These are phyloP conservation scores for Diospyros kaki DNA, from an alignment of 148 eudicot species.

Conservation along the genomic window DNA sequence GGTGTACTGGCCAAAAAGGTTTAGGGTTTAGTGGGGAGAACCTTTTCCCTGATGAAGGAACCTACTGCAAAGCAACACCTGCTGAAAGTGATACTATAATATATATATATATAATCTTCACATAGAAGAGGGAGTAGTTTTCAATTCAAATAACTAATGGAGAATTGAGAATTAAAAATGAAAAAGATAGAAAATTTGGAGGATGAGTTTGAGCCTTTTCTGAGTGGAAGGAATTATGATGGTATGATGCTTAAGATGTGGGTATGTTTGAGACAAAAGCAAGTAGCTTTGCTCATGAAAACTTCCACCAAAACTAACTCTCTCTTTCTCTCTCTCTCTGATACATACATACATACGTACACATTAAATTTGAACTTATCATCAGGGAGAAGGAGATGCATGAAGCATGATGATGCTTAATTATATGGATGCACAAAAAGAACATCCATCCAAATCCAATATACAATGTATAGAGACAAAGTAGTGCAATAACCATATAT, in stretches of 20 bases:
- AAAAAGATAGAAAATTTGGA: not conserved
- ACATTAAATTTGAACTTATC: too few species aligned
- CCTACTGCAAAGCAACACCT: constrained; percentile 12
- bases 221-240: constrained; percentile 16
- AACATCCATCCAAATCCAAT: too few species aligned
- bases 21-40: constrained; percentile 12
- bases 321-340: not conserved
- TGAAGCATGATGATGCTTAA: too few species aligned
- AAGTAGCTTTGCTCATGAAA: constrained; percentile 9
- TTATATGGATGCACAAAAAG: too few species aligned
- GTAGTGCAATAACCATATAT: too few species aligned
- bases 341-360: too few species aligned
- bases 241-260: constrained; percentile 10
- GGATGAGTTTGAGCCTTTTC: not conserved
- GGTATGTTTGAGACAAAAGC: constrained; percentile 10
- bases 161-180: not conserved
- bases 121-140: not conserved
- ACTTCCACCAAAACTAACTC: not conserved
- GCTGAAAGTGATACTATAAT: constrained; percentile 6
- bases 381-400: too few species aligned
- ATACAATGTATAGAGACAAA: too few species aligned
- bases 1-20: constrained; percentile 2
- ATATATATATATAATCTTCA: too few species aligned
- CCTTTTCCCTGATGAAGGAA: constrained; percentile 9
- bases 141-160: not conserved